These are phyloP conservation scores for Rhytidhysteron rufulum DNA, from an alignment of 2,329 filamentous ascomycete species.

Conservation along the genomic window DNA sequence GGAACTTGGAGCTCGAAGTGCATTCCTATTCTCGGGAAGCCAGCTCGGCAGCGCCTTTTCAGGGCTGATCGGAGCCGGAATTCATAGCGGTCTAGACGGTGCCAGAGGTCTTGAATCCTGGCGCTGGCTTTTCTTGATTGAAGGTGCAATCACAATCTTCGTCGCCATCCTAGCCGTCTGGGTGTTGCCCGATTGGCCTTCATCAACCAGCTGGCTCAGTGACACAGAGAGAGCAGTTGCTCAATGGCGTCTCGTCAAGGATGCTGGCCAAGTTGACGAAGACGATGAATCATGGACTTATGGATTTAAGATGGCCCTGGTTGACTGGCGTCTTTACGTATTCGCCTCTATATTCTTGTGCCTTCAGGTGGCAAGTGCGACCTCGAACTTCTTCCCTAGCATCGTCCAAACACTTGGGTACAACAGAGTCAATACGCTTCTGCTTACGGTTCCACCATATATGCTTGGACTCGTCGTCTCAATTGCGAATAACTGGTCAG, in stretches of 20 bases:
- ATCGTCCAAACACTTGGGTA: slow-evolving; percentile 30
- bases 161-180: slow-evolving; percentile 16
- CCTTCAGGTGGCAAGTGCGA: slow-evolving; percentile 16
- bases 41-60: slow-evolving; percentile 38
- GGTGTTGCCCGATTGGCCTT: slow-evolving; percentile 18
- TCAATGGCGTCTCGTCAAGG: slow-evolving; percentile 31
- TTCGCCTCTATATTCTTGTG: slow-evolving; percentile 15
- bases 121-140: slow-evolving; percentile 43
- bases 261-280: slow-evolving; percentile 39
- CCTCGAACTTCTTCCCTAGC: slow-evolving; percentile 31
- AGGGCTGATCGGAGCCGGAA: slow-evolving; percentile 38
- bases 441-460: slow-evolving; percentile 27
- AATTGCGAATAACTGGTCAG: too few relatives aligned
- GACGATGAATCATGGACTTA: too few relatives aligned
- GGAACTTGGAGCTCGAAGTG: too few relatives aligned
- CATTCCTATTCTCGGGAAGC: slow-evolving; percentile 38
- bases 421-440: slow-evolving; percentile 24
- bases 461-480: slow-evolving; percentile 22
- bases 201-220: slow-evolving; percentile 42
- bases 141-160: slow-evolving; percentile 35
- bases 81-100: slow-evolving; percentile 34
- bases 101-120: slow-evolving; percentile 38
- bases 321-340: slow-evolving; percentile 14
- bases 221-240: slow-evolving; percentile 38
- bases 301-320: too few relatives aligned